These are phyloP conservation scores for Lactifluus volemus DNA, from an alignment of 768 basidiomycete species.

Conservation along the genomic window DNA sequence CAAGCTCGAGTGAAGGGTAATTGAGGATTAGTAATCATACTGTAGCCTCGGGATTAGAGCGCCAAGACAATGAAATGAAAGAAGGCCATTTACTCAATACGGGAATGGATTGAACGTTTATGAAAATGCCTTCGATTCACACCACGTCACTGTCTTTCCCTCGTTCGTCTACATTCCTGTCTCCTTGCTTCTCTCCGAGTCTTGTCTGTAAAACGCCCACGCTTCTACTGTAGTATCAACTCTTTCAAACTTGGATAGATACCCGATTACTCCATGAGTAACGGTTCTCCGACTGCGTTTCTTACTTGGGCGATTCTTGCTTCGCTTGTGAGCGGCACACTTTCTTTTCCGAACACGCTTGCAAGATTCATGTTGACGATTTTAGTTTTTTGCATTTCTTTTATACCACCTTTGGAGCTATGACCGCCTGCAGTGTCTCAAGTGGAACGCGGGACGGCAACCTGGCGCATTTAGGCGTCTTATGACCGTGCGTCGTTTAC, in stretches of 20 bases:
- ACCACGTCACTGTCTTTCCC: neutral
- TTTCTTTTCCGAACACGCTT: neutral
- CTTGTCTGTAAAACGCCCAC: neutral
- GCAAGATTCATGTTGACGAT: neutral
- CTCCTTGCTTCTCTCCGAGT: neutral
- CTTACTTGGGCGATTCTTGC: slow-evolving; percentile 66
- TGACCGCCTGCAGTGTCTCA: slow-evolving; percentile 66
- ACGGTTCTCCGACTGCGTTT: slow-evolving; percentile 65
- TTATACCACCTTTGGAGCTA: slow-evolving; percentile 73
- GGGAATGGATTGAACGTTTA: neutral
- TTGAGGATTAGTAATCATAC: neutral
- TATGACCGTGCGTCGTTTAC: slow-evolving; percentile 54
- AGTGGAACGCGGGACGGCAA: slow-evolving; percentile 67
- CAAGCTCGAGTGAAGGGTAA: neutral
- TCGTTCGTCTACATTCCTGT: neutral
- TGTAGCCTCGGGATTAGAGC: neutral
- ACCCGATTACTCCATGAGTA: slow-evolving; percentile 41
- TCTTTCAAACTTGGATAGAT: neutral
- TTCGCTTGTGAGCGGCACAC: slow-evolving; percentile 6
- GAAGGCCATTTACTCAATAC: neutral
- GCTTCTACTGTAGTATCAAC: neutral
- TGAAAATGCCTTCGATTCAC: no score
- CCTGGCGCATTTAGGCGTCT: slow-evolving; percentile 81
- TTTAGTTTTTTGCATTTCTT: slow-evolving; percentile 59
- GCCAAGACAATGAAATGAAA: neutral